These are phyloP conservation scores for Pascua guehoae DNA, from an alignment of 1,284 basidiomycete species.

Conservation along the genomic window DNA sequence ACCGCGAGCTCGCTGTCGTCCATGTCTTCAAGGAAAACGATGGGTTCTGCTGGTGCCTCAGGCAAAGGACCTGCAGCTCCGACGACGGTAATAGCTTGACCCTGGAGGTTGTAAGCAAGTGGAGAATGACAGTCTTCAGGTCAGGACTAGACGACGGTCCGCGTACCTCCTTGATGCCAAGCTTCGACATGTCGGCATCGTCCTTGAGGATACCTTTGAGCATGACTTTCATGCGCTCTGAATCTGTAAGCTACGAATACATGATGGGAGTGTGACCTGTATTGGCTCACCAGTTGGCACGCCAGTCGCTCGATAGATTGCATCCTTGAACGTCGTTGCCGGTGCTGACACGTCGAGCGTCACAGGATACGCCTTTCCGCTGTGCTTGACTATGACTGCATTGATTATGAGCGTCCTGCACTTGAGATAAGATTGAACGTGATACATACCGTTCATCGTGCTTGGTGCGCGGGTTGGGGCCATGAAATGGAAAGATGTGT, in stretches of 20 bases:
- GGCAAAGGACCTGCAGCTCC: constrained; percentile 89
- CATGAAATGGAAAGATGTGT: too few species aligned
- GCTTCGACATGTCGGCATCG: constrained; percentile 76
- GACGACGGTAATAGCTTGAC: constrained; percentile 61
- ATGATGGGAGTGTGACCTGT: not conserved
- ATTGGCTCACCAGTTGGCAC: constrained; percentile 59
- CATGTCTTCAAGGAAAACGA: constrained; percentile 80
- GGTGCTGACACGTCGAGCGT: constrained; percentile 55
- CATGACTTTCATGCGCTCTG: constrained; percentile 95
- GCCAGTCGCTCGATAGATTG: constrained; percentile 74
- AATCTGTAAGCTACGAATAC: not conserved
- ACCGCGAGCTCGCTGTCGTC: constrained; percentile 73
- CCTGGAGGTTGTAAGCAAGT: constrained; percentile 49
- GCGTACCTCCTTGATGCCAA: constrained; percentile 71
- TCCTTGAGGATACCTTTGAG: constrained; percentile 77
- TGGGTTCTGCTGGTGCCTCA: constrained; percentile 71
- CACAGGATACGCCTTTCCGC: constrained; percentile 65
- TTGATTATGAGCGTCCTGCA: too few species aligned
- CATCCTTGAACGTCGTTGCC: constrained; percentile 72
- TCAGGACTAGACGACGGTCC: too few species aligned
- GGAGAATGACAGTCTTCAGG: too few species aligned
- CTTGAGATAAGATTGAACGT: too few species aligned
- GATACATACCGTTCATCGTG: too few species aligned
- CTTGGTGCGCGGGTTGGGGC: too few species aligned
- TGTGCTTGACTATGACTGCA: constrained; percentile 80